Evolutionary conservation across 1,139 yeast species (phyloP).

Genomic region (Scheffersomyces stambukii): DNA sequence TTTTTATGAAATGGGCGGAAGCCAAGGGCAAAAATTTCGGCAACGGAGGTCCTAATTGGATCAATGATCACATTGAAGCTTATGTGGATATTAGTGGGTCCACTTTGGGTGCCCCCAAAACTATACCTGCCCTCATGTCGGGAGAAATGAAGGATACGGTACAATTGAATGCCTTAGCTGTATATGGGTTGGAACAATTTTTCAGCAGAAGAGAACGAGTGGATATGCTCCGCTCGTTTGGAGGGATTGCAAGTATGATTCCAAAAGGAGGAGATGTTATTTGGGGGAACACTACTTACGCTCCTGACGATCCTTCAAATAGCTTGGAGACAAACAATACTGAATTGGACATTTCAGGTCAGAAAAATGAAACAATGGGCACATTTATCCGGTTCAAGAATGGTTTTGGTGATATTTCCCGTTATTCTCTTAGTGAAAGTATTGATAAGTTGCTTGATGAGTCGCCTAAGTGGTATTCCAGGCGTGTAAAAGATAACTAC

Average conservation of each 20-base stretch:
- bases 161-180: slow-evolving; percentile 86
- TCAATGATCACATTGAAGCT: slow-evolving; percentile 74
- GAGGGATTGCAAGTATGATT: slow-evolving; percentile 91
- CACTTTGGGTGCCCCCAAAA: slow-evolving; percentile 87
- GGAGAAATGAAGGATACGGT: slow-evolving; percentile 99
- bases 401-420: slow-evolving; percentile 17
- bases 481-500: slow-evolving; percentile 64
- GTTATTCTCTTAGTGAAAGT: slow-evolving; percentile 62
- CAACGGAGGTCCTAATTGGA: slow-evolving; percentile 87
- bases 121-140: slow-evolving; percentile 82
- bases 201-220: slow-evolving; percentile 86
- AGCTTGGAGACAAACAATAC: slow-evolving; percentile 18
- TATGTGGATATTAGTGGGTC: slow-evolving; percentile 87
- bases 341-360: slow-evolving; percentile 6
- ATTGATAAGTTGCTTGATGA: slow-evolving; percentile 60
- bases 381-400: slow-evolving; percentile 66
- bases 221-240: slow-evolving; percentile 80
- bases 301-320: slow-evolving; percentile 59
- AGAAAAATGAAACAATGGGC: slow-evolving; percentile 56
- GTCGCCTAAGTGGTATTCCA: slow-evolving; percentile 73
- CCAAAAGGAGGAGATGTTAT: slow-evolving; percentile 91
- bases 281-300: slow-evolving; percentile 69
- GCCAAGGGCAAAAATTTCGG: slow-evolving; percentile 78
- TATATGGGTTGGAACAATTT: slow-evolving; percentile 90
- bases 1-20: slow-evolving; percentile 94